Evolutionary conservation across 2,329 filamentous ascomycete species (phyloP).

Genomic region (Knoxdaviesia capensis): DNA sequence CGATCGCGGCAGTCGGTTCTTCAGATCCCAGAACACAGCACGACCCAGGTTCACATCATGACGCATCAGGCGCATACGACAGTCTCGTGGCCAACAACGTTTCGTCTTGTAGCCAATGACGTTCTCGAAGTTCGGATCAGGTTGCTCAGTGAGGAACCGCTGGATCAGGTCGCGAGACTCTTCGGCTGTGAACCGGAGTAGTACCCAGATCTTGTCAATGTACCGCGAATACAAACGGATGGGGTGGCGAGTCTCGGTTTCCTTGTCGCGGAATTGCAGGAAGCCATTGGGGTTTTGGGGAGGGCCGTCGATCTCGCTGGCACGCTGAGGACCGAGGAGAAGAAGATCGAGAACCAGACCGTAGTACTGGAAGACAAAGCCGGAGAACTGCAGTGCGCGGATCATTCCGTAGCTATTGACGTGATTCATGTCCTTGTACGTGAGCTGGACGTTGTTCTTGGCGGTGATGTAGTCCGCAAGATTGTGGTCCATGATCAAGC

Average conservation of each 20-base stretch:
- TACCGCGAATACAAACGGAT: slow-evolving; percentile 97
- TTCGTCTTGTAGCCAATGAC: slow-evolving; percentile 99
- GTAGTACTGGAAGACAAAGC: slow-evolving; percentile 98
- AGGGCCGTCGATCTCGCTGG: slow-evolving; percentile 93
- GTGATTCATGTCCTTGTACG: slow-evolving; percentile 99
- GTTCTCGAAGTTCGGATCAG: slow-evolving; percentile 97
- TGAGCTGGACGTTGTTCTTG: slow-evolving; percentile 98
- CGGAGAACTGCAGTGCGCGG: slow-evolving; percentile 90
- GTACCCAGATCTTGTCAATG: slow-evolving; percentile 97
- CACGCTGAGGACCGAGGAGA: slow-evolving; percentile 77
- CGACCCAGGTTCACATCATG: slow-evolving; percentile 96
- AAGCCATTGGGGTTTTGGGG: slow-evolving; percentile 93
- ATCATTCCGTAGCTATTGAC: slow-evolving; percentile 99
- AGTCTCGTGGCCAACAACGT: slow-evolving; percentile 97
- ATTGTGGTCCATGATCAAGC: slow-evolving; percentile 98
- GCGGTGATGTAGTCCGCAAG: slow-evolving; percentile 96
- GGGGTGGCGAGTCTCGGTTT: slow-evolving; percentile 81
- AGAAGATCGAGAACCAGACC: slow-evolving; percentile 87
- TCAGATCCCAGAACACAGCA: slow-evolving; percentile 96
- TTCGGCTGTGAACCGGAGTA: slow-evolving; percentile 81
- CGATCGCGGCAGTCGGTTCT: slow-evolving; percentile 85
- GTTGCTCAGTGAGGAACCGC: slow-evolving; percentile 92
- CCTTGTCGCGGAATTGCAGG: slow-evolving; percentile 83
- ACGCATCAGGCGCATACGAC: slow-evolving; percentile 92
- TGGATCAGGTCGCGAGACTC: slow-evolving; percentile 93